Percentiles rank a stretch among this genome's conserved stretches.
phyloP scores from a whole-genome alignment of 768 basidiomycete genomes.

The Tulasnella sp. region DNA sequence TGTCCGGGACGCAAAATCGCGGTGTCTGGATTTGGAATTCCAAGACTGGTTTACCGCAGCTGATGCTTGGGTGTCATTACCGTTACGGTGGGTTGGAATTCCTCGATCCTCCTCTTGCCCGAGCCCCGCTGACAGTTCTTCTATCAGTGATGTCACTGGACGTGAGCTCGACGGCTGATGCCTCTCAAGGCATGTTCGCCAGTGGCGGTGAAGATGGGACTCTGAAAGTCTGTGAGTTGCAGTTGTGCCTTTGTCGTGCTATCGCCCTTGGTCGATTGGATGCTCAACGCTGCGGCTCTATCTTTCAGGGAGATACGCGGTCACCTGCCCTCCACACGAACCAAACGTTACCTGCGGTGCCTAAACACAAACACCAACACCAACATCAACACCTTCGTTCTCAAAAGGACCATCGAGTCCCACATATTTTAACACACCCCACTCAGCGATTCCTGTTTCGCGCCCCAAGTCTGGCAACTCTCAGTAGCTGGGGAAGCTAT shows the following conservation, averaged over 20 bases:
- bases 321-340: background rate
- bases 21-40: conserved; percentile 1
- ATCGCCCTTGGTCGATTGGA: background rate
- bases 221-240: background rate
- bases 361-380: background rate
- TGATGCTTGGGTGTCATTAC: background rate
- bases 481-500: background rate
- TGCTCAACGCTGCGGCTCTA: background rate
- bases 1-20: background rate
- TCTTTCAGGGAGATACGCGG: background rate
- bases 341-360: background rate
- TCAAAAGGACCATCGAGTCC: background rate
- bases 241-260: no score
- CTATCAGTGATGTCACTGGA: background rate
- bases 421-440: background rate
- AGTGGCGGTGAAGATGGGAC: background rate
- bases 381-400: background rate
- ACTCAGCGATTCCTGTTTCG: background rate
- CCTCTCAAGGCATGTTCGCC: background rate
- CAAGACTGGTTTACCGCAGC: background rate
- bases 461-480: no score
- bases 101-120: no score
- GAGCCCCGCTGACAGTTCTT: no score
- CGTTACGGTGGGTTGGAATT: background rate
- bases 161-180: background rate